A percentile compares a stretch with the other conserved stretches of the same genome.
Evolutionary conservation across 2,329 filamentous ascomycete species (phyloP).

Genomic region (Verticillium nubilum): DNA sequence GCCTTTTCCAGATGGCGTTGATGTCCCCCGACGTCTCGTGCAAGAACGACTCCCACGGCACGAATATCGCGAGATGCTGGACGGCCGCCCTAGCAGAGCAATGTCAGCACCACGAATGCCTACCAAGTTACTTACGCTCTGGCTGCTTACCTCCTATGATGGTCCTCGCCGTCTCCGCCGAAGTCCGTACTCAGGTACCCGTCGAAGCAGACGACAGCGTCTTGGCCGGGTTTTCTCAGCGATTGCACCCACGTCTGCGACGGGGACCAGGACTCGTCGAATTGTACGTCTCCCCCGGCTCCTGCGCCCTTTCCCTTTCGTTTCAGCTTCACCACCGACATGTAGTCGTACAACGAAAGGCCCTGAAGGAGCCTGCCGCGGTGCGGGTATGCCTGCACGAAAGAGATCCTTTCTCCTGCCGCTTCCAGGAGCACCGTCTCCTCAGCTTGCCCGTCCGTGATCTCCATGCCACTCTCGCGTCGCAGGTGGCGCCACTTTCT

Average conservation of each 20-base stretch:
- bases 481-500: constrained; percentile 5
- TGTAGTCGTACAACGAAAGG: constrained; percentile 5
- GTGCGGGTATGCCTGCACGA: constrained; percentile 4
- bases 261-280: neutral
- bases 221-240: neutral
- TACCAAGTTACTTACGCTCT: neutral
- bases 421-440: neutral
- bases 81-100: neutral
- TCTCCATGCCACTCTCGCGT: neutral
- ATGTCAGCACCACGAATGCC: neutral
- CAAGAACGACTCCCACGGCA: constrained; percentile 6
- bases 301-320: neutral
- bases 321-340: constrained; percentile 4
- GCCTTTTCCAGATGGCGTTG: constrained; percentile 5
- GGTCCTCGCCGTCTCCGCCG: neutral
- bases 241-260: neutral
- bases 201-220: constrained; percentile 1
- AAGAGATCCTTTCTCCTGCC: constrained; percentile 1
- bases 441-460: neutral
- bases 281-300: neutral
- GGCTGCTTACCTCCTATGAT: neutral
- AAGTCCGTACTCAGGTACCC: constrained; percentile 4
- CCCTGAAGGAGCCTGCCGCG: neutral
- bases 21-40: constrained; percentile 2
- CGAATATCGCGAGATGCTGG: constrained; percentile 7